Percentiles rank a stretch among this genome's conserved stretches.
Evolutionary conservation across 352 stramenopile species (phyloP).

Genomic region (Phytopythium oedochilum): DNA sequence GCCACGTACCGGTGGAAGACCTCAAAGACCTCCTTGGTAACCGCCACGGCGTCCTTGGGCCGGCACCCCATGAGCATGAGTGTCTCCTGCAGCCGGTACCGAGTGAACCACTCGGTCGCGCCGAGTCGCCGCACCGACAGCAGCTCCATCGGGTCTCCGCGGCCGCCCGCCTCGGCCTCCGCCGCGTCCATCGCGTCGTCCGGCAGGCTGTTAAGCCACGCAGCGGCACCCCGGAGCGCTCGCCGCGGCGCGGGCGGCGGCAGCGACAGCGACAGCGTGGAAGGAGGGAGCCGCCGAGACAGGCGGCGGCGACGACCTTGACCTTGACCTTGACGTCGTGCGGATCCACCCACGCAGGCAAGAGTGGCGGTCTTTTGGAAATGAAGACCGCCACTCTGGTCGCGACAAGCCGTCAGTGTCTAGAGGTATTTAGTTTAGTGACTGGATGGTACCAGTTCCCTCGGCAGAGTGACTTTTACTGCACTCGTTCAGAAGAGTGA

Average conservation of each 20-base stretch:
- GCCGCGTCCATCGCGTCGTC: slow-evolving; percentile 37
- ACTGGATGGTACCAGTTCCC: too few species aligned
- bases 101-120: slow-evolving; percentile 62
- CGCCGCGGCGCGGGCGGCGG: background rate
- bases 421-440: too few species aligned
- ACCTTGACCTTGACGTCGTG: too few species aligned
- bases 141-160: slow-evolving; percentile 72
- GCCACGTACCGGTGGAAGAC: slow-evolving; percentile 52
- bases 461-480: background rate
- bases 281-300: background rate
- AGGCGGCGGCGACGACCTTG: too few species aligned
- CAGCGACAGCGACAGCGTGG: background rate
- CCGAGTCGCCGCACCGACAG: slow-evolving; percentile 55
- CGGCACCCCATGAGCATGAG: slow-evolving; percentile 87
- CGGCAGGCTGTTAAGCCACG: background rate
- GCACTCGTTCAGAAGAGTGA: background rate
- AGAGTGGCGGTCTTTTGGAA: too few species aligned
- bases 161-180: slow-evolving; percentile 46
- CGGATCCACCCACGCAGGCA: too few species aligned
- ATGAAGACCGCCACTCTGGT: too few species aligned
- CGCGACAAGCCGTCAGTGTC: too few species aligned
- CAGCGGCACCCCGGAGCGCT: background rate
- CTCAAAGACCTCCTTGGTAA: slow-evolving; percentile 64
- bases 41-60: slow-evolving; percentile 61
- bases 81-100: slow-evolving; percentile 82